Evolutionary conservation across 2,329 filamentous ascomycete genomes (phyloP), one percentile per base, ranked within the genome.

Genomic region (Bretziella fagacearum): DNA sequence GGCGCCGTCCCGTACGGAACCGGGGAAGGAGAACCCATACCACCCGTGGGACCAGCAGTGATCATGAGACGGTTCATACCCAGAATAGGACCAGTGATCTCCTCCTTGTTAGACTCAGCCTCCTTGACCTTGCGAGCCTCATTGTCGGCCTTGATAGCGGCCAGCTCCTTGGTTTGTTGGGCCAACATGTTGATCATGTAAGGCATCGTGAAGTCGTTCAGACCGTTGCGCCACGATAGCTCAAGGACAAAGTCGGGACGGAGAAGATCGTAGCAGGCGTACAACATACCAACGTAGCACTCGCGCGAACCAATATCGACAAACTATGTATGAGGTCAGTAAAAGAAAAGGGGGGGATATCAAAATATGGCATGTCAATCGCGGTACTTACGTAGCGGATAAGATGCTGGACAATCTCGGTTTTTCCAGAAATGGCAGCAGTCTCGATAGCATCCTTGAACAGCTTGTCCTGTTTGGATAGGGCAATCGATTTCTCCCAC

Each of bases 401-500:
- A 40, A 98, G 72, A 57, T 98, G 91, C 65, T 96, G 91, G 33
- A 98, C 89, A 55, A 96, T 82, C 25, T 95, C 87, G 10, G 73
- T 61, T 74, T 96, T 96, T 60, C 74, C 72, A 44, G 89, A 96
- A 48, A 95, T 83, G 23, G 91, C 91, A 26, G 93, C 77, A 11
- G 91, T 98, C 72, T 98, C 91, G 53, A 98, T 96, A 22, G 93
- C 91, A 66, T 98, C 91, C 72, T 95, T 96, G 80, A 91, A 98
- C 13, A 98, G 71, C 74, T 95, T 96, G 70, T 98, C 91, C 63
- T 98, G 89, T 73, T 98, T 98, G 13, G 89, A 96, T 40, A 98
- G 70, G 27, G 85, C 77, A 63, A 98, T 98, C 3, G 87, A 95
- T 69, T 96, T 96, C 69, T 96, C 89, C 93, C 93, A 98, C 53